Evolutionary conservation across 176 grass and related monocot species (phyloP), one percentile per base, ranked within the genome.

Genomic region (Oryza officinalis): DNA sequence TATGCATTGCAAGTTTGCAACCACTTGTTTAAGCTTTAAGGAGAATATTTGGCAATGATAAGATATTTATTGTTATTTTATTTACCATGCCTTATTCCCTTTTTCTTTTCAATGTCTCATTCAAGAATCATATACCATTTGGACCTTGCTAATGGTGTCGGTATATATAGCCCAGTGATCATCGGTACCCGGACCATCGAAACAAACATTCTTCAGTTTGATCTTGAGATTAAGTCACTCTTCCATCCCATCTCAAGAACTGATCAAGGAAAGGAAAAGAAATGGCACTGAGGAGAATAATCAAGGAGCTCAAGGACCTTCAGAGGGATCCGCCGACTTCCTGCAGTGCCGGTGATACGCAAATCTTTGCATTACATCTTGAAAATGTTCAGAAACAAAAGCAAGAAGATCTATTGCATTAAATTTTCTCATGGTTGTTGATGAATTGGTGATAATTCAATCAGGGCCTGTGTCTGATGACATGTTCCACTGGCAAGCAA

Each of bases 401-500:
- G 5, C 40, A 20, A 22, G 18, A 3, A 65, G 1, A 32, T 17
- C 3, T 12, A 6, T 20, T 43, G 35, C 8, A 61, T 61, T 10
- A 13, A 57, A 2, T 30, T 30, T 28, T 13, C 13, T 27, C 28
- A 25, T 65, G 15, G 20, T 8, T 79, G 64, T 20, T 35, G 8
- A 6, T 33, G 7, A 26, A 3, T 7, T 8, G n/a, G 30, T 54
- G 20, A 12, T 5, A 32, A 3, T 50, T n/a, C 86, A 3, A 50
- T 27, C 86, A 97, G 94, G 94, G 3, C 94, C 94, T 40, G 87
- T 85, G 40, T 84, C 87, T 68, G 92, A 94, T 46, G 94, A 97
- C 81, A 94, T 97, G 92, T 97, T 90, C 74, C 94, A 97, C 20
- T 97, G 94, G 94, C 94, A 97, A 84, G 94, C 94, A 40, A 97